phyloP scores from a whole-genome alignment of 345 rosid genomes.

The Euphorbia pulcherrima region DNA sequence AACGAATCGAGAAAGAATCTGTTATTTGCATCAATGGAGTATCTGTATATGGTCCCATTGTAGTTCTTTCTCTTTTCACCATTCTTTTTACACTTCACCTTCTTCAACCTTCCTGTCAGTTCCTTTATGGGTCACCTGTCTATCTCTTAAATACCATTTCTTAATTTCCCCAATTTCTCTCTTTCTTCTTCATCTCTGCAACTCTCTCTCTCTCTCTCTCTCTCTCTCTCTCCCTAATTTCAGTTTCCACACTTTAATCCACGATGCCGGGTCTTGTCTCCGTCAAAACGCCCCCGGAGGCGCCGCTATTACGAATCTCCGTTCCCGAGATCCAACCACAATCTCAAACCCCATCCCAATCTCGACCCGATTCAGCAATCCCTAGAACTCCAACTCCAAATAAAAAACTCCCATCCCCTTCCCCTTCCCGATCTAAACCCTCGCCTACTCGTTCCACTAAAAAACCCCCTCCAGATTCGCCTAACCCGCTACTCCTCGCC shows the following conservation, averaged over 20 bases:
- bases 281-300: slow-evolving; percentile 71
- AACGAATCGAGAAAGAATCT: not conserved
- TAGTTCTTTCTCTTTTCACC: not conserved
- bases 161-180: not conserved
- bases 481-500: slow-evolving; percentile 26
- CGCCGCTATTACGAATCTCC: slow-evolving; percentile 60
- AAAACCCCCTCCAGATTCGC: slow-evolving; percentile 72
- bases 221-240: not conserved
- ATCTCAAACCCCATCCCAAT: slow-evolving; percentile 21
- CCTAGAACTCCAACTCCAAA: slow-evolving; percentile 34
- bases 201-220: too few species aligned
- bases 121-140: slow-evolving; percentile 5
- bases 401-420: slow-evolving; percentile 61
- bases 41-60: not conserved
- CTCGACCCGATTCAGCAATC: slow-evolving; percentile 38
- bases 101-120: slow-evolving; percentile 6
- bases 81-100: not conserved
- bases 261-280: slow-evolving; percentile 91
- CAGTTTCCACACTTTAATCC: slow-evolving; percentile 7
- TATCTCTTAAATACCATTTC: not conserved
- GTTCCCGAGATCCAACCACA: slow-evolving; percentile 56
- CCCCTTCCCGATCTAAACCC: slow-evolving; percentile 75
- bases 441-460: slow-evolving; percentile 66
- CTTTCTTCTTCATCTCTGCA: too few species aligned
- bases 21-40: not conserved